Percentiles rank a stretch among this genome's conserved stretches.
Conservation (phyloP, 441 rosid species). For the Euphorbia schlechtendalii region DNA sequence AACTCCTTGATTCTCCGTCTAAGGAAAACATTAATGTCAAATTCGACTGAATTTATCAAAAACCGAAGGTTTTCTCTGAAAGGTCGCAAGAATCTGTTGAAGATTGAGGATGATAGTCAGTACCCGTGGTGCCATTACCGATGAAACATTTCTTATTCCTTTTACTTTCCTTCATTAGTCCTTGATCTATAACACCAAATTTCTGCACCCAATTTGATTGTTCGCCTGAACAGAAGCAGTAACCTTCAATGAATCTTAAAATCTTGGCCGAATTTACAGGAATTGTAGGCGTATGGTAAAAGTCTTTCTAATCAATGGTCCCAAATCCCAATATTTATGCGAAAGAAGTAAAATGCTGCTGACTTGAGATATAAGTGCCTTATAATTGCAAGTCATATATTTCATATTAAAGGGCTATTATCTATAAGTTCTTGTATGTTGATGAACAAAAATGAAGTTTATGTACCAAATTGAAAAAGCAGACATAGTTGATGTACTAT, state of each 20-base stretch:
- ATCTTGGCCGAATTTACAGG: constrained; percentile 48
- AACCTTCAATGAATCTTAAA: constrained; percentile 27
- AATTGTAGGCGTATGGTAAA: constrained; percentile 65
- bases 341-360: no score
- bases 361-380: no score
- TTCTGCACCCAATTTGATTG: constrained; percentile 26
- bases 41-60: constrained; percentile 48
- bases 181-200: constrained; percentile 43
- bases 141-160: constrained; percentile 45
- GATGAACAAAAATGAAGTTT: no score
- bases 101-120: constrained; percentile 37
- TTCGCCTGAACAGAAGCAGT: constrained; percentile 13
- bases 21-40: constrained; percentile 42
- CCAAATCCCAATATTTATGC: no score
- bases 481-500: no score
- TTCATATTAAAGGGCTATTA: no score
- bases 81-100: constrained; percentile 36
- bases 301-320: no score
- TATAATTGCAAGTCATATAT: no score
- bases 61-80: constrained; percentile 22
- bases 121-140: constrained; percentile 31
- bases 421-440: no score
- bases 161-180: constrained; percentile 48
- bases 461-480: no score
- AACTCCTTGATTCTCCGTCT: constrained; percentile 32